Base-by-base conservation (phyloP, 2,329 filamentous ascomycete genomes). In the Diaporthe nobilis region DNA sequence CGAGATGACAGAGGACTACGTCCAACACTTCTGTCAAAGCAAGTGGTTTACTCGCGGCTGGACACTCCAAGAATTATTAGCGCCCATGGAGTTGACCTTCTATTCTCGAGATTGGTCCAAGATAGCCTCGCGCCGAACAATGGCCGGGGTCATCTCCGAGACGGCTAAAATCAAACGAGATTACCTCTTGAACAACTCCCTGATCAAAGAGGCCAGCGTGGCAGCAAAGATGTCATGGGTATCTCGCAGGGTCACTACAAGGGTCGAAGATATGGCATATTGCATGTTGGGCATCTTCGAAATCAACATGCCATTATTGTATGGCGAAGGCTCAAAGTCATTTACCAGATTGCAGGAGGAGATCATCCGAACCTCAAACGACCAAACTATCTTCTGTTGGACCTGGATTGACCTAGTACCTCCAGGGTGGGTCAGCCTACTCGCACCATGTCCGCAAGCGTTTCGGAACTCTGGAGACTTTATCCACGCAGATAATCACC, bases 281-380 rank as follows among this genome's bases (percentile, higher is more conserved):
- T 73, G 70, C n/a, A 42, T 75, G 25, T 37, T 75, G 7, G 80
- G 79, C 0, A 74, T 82, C 7, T 81, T 82, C 39, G 76, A 77
- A 42, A 74, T 82, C 15, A 81, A 79, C 17, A 81, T 82, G 78
- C 76, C 80, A 4, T 63, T 82, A 37, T 75, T 82, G 0, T 82
- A 82, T 34, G 81, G 81, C 7, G 81, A 82, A 65, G 80, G 80
- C 25, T 17, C n/a, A 2, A 78, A 76, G 31, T 76, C 80, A 3
- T 81, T 81, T 47, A 47, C 63, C 25, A 55, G 79, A 28, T 76
- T 81, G 0, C 79, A 81, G 60, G 77, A 81, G 42, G 79, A 81
- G 44, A 81, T 82, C 17, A 73, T 76, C 9, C 76, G 79, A 20
- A 51, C 42, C 34, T 73, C 47, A 17, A 75, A 75, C 17, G 74